Conservation (phyloP, 176 grass and related monocot species). For the Chloris gayana region DNA sequence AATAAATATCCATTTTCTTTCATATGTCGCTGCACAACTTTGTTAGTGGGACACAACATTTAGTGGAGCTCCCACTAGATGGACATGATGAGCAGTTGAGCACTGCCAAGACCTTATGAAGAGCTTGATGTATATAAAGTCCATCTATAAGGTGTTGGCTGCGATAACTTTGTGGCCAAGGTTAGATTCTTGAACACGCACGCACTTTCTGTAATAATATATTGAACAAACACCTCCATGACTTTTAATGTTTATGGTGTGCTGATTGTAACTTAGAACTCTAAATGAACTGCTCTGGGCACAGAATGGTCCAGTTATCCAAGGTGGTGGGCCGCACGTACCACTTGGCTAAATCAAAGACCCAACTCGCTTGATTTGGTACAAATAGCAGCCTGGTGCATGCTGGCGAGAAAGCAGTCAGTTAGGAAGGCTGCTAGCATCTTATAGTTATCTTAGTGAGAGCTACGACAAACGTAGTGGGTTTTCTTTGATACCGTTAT, state of each 20-base stretch:
- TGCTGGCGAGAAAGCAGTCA: background rate
- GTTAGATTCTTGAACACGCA: background rate
- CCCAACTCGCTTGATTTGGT: background rate
- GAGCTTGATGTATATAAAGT: background rate
- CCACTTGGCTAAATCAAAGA: background rate
- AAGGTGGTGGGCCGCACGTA: background rate
- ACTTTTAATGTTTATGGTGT: background rate
- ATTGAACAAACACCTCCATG: background rate
- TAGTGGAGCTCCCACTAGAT: conserved; percentile 7
- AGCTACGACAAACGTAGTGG: background rate
- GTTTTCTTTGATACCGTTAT: background rate
- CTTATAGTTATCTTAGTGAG: background rate
- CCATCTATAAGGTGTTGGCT: background rate
- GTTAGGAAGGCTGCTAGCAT: background rate
- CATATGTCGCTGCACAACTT: background rate
- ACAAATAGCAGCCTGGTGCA: conserved; percentile 33
- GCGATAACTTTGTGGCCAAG: background rate
- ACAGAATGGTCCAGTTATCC: background rate
- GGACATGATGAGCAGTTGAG: background rate
- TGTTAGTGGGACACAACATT: background rate
- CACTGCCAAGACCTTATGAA: background rate
- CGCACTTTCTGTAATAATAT: background rate
- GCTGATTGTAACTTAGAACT: background rate
- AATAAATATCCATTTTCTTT: too few relatives aligned
- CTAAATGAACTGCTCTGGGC: background rate